Evolutionary conservation across 148 eudicot genomes (phyloP).

Genomic region (Diospyros lotus): DNA sequence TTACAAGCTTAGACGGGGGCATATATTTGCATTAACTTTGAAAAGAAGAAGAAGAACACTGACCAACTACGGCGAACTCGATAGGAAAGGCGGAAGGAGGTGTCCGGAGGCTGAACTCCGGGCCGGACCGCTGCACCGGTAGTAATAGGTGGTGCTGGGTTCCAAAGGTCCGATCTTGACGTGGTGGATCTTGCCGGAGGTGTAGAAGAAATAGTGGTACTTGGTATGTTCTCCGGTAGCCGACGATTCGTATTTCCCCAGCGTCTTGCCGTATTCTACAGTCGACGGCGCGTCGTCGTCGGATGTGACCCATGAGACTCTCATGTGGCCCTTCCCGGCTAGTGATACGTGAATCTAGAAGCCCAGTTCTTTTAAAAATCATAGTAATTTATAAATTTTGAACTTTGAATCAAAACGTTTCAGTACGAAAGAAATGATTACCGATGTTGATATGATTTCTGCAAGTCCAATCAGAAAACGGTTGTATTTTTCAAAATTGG

Average conservation of each 20-base stretch:
- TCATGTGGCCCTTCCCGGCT: conserved; percentile 63
- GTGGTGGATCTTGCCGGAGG: conserved; percentile 65
- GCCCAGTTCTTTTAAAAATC: no score
- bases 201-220: conserved; percentile 62
- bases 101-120: conserved; percentile 67
- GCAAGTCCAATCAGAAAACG: no score
- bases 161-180: conserved; percentile 65
- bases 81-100: conserved; percentile 64
- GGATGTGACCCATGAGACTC: conserved; percentile 69
- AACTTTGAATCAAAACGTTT: no score
- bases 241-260: conserved; percentile 43
- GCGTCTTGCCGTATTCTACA: conserved; percentile 60
- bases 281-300: conserved; percentile 42
- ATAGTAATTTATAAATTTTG: no score
- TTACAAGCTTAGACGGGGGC: no score
- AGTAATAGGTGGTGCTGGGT: conserved; percentile 61
- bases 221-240: conserved; percentile 51
- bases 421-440: no score
- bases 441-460: no score
- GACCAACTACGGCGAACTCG: conserved; percentile 64
- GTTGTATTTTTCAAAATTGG: no score
- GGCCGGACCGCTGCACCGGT: conserved; percentile 51
- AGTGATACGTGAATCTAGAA: conserved; percentile 75
- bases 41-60: not conserved
- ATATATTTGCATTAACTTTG: no score